Conservation (phyloP, 2,329 filamentous ascomycete species). For the Talaromyces verruculosus region DNA sequence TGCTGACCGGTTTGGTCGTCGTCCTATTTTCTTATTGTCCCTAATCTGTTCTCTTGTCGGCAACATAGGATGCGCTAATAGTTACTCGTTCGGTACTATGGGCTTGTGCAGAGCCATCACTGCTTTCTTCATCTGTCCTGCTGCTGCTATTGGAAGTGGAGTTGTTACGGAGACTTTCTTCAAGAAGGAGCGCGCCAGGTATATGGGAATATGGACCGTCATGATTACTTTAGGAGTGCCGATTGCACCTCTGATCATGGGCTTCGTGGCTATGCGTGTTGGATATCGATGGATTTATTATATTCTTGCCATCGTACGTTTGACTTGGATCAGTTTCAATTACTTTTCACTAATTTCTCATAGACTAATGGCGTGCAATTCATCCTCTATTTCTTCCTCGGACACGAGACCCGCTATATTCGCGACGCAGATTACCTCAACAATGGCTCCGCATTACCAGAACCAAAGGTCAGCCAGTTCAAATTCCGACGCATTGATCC, state of each 20-base stretch:
- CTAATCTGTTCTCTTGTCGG: not conserved
- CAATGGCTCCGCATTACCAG: not conserved
- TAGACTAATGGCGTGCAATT: not conserved
- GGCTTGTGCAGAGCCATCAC: not conserved
- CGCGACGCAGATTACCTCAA: not conserved
- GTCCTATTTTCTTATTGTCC: not conserved
- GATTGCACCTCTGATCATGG: not conserved
- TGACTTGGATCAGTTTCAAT: not conserved
- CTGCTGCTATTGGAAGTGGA: not conserved
- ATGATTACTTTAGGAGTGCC: not conserved
- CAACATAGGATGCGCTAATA: not conserved
- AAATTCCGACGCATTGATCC: not conserved
- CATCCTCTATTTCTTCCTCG: not conserved
- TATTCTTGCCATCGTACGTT: not conserved
- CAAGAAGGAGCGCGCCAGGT: not conserved
- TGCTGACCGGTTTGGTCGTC: not conserved
- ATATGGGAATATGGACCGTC: not conserved
- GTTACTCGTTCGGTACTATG: not conserved
- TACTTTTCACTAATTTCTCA: not conserved
- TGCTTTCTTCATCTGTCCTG: not conserved
- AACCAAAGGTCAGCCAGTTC: not conserved
- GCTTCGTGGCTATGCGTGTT: not conserved
- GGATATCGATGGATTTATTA: not conserved
- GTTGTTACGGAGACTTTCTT: not conserved
- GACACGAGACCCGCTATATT: not conserved